Conservation (phyloP, 306 rosid species). For the Cyamopsis tetragonoloba region DNA sequence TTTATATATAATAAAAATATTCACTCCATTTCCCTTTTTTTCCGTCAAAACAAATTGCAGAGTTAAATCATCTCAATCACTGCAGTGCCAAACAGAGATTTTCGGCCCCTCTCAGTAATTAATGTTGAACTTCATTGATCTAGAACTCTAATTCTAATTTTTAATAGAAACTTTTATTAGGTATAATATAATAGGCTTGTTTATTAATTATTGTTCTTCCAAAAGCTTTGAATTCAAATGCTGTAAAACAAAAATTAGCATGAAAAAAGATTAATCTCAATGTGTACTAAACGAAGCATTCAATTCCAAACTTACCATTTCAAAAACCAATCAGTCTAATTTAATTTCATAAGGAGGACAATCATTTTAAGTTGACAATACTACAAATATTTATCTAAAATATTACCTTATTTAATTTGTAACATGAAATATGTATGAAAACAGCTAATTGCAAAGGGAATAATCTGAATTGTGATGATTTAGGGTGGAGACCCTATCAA, state of each 20-base stretch:
- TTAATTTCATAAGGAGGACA: neutral
- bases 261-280: neutral
- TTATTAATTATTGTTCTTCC: neutral
- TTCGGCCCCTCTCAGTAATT: neutral
- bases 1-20: neutral
- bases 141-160: neutral
- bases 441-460: neutral
- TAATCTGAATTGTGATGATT: neutral
- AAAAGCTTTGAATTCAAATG: neutral
- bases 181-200: neutral
- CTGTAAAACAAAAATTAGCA: neutral
- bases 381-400: neutral
- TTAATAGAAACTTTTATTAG: neutral
- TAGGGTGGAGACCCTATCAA: neutral
- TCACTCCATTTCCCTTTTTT: neutral
- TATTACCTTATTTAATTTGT: neutral
- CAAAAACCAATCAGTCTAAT: neutral
- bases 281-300: neutral
- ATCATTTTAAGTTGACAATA: neutral
- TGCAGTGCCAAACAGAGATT: neutral
- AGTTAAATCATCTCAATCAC: neutral
- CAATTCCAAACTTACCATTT: neutral
- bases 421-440: neutral
- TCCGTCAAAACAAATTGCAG: neutral
- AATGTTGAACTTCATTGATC: neutral